These are phyloP conservation scores for Cordyceps militaris DNA, from an alignment of 2,329 filamentous ascomycete genomes.

Conservation along the genomic window DNA sequence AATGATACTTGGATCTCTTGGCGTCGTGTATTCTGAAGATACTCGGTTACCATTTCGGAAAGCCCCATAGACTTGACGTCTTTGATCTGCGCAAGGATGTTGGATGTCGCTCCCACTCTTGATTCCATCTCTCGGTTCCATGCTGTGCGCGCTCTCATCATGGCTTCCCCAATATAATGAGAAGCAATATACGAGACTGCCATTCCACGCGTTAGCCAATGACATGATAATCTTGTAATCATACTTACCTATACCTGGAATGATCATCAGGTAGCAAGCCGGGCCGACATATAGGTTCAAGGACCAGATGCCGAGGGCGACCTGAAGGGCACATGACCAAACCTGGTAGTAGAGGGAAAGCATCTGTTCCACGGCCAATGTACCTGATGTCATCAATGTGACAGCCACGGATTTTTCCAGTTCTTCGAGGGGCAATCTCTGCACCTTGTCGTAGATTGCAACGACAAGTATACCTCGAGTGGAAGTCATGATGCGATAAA, in stretches of 20 bases:
- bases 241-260: not conserved
- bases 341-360: not conserved
- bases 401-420: not conserved
- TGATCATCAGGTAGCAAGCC: not conserved
- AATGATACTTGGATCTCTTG: not conserved
- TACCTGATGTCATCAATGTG: not conserved
- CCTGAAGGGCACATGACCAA: not conserved
- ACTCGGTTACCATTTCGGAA: accelerated
- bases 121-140: not conserved
- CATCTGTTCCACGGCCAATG: not conserved
- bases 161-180: not conserved
- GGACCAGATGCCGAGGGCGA: not conserved
- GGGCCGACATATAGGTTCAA: not conserved
- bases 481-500: not conserved
- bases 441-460: not conserved
- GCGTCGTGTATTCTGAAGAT: not conserved
- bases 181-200: not conserved
- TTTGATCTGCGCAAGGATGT: not conserved
- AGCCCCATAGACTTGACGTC: not conserved
- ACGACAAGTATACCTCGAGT: not conserved
- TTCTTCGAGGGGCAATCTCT: not conserved
- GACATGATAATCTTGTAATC: not conserved
- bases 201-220: not conserved
- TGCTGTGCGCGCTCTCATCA: not conserved
- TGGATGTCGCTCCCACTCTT: not conserved